phyloP scores from a whole-genome alignment of 495 filamentous ascomycete genomes.

The Aspergillus homomorphus region DNA sequence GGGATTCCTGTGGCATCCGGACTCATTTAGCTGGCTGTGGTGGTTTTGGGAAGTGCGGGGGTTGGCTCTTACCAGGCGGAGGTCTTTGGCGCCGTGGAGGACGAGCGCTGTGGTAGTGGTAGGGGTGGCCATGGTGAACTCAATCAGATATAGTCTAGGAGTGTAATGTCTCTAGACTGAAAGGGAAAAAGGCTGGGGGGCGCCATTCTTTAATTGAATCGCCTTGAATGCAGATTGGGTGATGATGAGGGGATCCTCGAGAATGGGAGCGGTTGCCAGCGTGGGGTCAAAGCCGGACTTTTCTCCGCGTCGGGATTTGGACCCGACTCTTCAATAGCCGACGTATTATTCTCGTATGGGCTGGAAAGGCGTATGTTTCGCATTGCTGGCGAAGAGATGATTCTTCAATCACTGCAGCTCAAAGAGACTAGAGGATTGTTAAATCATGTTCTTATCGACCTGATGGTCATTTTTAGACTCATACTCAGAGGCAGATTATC shows the following conservation, averaged over 20 bases:
- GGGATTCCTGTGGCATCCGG: slow-evolving; percentile 47
- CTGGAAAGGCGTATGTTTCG: no score
- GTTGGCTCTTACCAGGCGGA: slow-evolving; percentile 54
- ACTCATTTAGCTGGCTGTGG: not conserved
- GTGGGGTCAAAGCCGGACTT: slow-evolving; percentile 20
- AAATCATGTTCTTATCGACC: no score
- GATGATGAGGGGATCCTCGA: not conserved
- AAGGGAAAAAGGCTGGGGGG: not conserved
- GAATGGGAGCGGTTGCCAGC: slow-evolving; percentile 6
- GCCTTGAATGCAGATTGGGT: not conserved
- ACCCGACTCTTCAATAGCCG: slow-evolving; percentile 31
- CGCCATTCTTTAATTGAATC: not conserved
- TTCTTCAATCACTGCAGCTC: no score
- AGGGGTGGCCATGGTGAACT: slow-evolving; percentile 35
- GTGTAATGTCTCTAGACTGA: not conserved
- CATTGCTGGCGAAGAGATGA: no score
- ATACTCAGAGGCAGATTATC: no score
- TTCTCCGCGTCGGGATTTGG: slow-evolving; percentile 39
- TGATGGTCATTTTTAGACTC: no score
- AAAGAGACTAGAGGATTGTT: no score
- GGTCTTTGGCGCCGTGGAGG: slow-evolving; percentile 65
- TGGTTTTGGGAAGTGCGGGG: not conserved
- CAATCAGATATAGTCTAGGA: slow-evolving; percentile 11
- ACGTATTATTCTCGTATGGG: slow-evolving; percentile 1
- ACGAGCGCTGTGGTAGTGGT: slow-evolving; percentile 55